phyloP scores from a whole-genome alignment of 2,329 filamentous ascomycete genomes.

The Xenoacremonium recifei region DNA sequence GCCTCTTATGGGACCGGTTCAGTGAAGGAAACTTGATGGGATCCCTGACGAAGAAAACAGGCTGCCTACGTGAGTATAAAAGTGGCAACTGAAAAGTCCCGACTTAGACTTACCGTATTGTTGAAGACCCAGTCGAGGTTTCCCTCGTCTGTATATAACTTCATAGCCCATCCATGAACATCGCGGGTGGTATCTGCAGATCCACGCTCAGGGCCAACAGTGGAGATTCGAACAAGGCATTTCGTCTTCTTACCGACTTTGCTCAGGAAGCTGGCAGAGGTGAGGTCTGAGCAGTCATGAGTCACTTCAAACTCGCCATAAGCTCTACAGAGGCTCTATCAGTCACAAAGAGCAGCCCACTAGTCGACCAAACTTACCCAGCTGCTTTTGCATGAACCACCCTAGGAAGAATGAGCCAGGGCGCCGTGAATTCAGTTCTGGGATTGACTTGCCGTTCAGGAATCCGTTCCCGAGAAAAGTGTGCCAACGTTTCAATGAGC shows the following conservation, averaged over 20 bases:
- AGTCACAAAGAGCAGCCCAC: background rate
- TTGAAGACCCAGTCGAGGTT: conserved; percentile 74
- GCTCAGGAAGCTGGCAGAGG: conserved; percentile 51
- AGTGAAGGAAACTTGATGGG: conserved; percentile 74
- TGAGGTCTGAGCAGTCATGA: conserved; percentile 54
- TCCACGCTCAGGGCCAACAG: conserved; percentile 66
- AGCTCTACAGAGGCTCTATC: conserved; percentile 24
- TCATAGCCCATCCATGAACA: conserved; percentile 64
- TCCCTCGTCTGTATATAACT: conserved; percentile 65
- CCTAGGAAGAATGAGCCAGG: conserved; percentile 2
- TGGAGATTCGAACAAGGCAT: conserved; percentile 66
- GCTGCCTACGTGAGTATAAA: conserved; percentile 25
- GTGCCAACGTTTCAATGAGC: background rate
- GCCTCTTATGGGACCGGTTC: conserved; percentile 76
- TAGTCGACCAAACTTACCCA: background rate
- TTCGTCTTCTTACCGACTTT: conserved; percentile 53
- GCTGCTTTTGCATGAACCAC: conserved; percentile 8
- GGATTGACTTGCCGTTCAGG: background rate
- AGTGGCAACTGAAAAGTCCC: too few relatives aligned
- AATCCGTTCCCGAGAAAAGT: background rate
- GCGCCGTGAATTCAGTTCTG: background rate
- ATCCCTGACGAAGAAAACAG: conserved; percentile 75
- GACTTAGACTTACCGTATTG: conserved; percentile 51
- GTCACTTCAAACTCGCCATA: conserved; percentile 62
- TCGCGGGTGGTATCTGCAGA: conserved; percentile 68